phyloP scores from a whole-genome alignment of 2,329 filamentous ascomycete species.

The Botrytis porri region DNA sequence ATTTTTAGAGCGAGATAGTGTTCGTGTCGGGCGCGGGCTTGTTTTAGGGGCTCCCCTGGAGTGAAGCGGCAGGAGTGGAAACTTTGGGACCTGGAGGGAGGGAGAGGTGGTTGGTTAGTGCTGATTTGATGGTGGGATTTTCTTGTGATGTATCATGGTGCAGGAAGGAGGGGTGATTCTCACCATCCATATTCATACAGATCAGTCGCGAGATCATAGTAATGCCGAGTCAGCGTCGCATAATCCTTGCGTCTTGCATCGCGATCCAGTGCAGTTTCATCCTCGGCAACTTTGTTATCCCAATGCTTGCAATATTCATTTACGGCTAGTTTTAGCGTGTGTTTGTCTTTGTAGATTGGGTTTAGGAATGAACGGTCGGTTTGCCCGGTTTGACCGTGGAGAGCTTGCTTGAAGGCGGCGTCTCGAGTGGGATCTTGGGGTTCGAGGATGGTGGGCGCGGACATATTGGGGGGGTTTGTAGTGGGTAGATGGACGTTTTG shows the following conservation, averaged over 20 bases:
- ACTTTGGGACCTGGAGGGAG: not conserved
- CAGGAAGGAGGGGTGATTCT: not conserved
- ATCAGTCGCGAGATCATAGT: not conserved
- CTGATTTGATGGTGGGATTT: accelerated
- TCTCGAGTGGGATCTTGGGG: not conserved
- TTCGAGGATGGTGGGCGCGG: not conserved
- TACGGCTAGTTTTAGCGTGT: not conserved
- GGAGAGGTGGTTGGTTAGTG: not conserved
- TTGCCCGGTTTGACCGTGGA: not conserved
- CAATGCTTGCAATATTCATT: not conserved
- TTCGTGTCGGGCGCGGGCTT: not conserved
- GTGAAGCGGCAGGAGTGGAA: not conserved
- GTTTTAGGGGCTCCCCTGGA: not conserved
- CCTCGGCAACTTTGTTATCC: not conserved
- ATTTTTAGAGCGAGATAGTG: not conserved
- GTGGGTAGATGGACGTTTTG: not conserved
- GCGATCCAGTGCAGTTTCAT: not conserved
- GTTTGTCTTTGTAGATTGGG: not conserved
- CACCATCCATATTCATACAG: not conserved
- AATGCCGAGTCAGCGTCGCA: not conserved
- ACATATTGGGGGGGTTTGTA: not conserved
- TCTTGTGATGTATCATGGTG: not conserved
- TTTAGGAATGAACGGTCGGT: not conserved
- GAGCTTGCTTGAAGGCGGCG: not conserved
- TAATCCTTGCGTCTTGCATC: not conserved